Evolutionary conservation across 1,139 yeast species (phyloP).

Genomic region (Debaryomyces subglobosus): DNA sequence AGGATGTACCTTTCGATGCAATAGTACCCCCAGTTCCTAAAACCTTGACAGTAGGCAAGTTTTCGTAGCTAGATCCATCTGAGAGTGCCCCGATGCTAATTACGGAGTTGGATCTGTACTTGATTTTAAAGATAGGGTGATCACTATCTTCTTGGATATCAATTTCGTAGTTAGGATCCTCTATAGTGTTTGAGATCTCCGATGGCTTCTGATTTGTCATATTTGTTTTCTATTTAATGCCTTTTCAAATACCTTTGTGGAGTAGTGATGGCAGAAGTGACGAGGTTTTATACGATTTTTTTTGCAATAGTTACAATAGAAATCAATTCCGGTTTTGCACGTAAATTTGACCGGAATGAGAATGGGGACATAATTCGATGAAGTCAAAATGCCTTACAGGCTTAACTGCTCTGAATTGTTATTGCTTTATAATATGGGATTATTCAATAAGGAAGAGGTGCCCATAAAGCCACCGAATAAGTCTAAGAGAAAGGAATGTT

Average conservation of each 20-base stretch:
- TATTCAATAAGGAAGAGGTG: constrained; percentile 34
- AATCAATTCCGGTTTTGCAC: constrained; percentile 1
- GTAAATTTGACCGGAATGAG: neutral
- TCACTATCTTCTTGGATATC: constrained; percentile 22
- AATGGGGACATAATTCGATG: constrained; percentile 2
- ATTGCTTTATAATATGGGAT: constrained; percentile 30
- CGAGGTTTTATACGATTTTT: neutral
- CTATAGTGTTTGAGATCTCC: neutral
- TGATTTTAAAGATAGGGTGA: constrained; percentile 25
- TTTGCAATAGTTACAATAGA: constrained; percentile 1
- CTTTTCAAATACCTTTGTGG: neutral
- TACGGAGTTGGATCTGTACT: constrained; percentile 26
- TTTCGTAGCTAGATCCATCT: constrained; percentile 16
- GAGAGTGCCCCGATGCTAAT: constrained; percentile 15
- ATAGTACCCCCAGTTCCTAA: constrained; percentile 77
- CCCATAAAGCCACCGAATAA: constrained; percentile 44
- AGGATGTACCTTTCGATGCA: constrained; percentile 61
- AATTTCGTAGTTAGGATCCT: constrained; percentile 11
- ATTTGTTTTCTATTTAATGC: neutral
- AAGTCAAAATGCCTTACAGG: constrained; percentile 3
- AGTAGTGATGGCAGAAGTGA: neutral
- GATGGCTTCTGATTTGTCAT: neutral
- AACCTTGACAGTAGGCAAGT: constrained; percentile 53
- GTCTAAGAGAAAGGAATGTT: constrained; percentile 41
- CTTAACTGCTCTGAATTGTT: neutral